Percentiles rank a stretch among this genome's conserved stretches.
phyloP scores from a whole-genome alignment of 352 stramenopile species.

The Pythium vanterpoolii region DNA sequence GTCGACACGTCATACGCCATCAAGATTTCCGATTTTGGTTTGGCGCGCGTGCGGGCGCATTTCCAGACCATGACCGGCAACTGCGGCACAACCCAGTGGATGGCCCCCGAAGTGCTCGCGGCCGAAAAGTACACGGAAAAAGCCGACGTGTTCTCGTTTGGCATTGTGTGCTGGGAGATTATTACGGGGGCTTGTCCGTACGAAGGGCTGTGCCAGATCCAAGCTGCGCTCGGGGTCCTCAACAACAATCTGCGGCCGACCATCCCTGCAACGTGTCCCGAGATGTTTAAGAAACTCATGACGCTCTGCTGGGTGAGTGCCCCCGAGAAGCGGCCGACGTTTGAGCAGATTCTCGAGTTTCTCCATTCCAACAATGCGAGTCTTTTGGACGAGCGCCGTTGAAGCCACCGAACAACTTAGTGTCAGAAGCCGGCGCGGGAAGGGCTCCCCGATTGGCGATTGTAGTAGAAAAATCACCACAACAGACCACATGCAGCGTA shows the following conservation, averaged over 20 bases:
- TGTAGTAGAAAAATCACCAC: background rate
- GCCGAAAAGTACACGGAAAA: slow-evolving; percentile 88
- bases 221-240: slow-evolving; percentile 80
- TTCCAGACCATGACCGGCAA: slow-evolving; percentile 89
- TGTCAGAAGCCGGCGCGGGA: slow-evolving; percentile 6
- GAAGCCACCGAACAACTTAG: slow-evolving; percentile 1
- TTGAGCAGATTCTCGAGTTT: slow-evolving; percentile 78
- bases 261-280: slow-evolving; percentile 70
- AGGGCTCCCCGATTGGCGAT: slow-evolving; percentile 5
- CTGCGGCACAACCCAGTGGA: slow-evolving; percentile 85
- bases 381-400: slow-evolving; percentile 26
- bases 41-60: slow-evolving; percentile 74
- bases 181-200: slow-evolving; percentile 90
- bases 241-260: slow-evolving; percentile 87
- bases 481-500: background rate
- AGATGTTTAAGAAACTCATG: slow-evolving; percentile 84
- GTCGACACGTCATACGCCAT: slow-evolving; percentile 75
- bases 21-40: slow-evolving; percentile 89
- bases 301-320: slow-evolving; percentile 76
- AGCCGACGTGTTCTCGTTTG: slow-evolving; percentile 86
- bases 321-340: slow-evolving; percentile 75
- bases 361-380: slow-evolving; percentile 36
- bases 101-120: slow-evolving; percentile 79
- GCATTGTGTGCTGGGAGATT: slow-evolving; percentile 86
- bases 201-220: slow-evolving; percentile 88